phyloP scores from a whole-genome alignment of 805 yeast species.

The Starmerella potacharoeniae region DNA sequence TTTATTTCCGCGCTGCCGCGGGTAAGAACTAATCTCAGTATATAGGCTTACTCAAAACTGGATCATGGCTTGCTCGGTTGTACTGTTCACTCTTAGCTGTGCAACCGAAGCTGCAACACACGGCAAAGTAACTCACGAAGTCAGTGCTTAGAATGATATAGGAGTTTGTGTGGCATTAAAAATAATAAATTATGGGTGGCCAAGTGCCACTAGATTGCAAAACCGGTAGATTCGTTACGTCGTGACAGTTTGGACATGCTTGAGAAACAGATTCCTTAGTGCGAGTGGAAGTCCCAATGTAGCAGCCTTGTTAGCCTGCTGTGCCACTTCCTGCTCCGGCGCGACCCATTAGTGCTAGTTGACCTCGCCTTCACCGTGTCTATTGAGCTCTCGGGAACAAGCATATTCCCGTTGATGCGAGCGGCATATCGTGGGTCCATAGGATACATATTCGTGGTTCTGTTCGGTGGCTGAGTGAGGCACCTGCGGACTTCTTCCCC shows the following conservation, averaged over 20 bases:
- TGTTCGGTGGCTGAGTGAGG: not conserved
- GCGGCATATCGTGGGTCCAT: conserved; percentile 5
- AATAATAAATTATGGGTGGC: no score
- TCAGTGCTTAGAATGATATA: no score
- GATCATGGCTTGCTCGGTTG: not conserved
- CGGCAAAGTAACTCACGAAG: no score
- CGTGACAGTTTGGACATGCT: no score
- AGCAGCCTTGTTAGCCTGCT: not conserved
- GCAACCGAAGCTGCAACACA: no score
- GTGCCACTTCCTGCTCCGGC: not conserved
- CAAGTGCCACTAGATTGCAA: no score
- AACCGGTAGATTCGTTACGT: no score
- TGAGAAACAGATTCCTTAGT: not conserved
- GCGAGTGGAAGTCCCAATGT: not conserved
- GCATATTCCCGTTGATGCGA: not conserved
- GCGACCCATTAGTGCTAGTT: not conserved
- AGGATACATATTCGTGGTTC: not conserved
- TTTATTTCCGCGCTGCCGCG: conserved; percentile 88
- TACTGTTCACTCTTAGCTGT: no score
- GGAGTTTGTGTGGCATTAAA: no score
- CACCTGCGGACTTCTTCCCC: not conserved
- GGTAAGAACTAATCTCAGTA: conserved; percentile 49
- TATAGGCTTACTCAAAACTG: not conserved
- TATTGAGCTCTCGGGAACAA: not conserved
- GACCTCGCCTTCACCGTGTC: not conserved